These are phyloP conservation scores for Ogataea nonfermentans DNA, from an alignment of 805 yeast species.

Conservation along the genomic window DNA sequence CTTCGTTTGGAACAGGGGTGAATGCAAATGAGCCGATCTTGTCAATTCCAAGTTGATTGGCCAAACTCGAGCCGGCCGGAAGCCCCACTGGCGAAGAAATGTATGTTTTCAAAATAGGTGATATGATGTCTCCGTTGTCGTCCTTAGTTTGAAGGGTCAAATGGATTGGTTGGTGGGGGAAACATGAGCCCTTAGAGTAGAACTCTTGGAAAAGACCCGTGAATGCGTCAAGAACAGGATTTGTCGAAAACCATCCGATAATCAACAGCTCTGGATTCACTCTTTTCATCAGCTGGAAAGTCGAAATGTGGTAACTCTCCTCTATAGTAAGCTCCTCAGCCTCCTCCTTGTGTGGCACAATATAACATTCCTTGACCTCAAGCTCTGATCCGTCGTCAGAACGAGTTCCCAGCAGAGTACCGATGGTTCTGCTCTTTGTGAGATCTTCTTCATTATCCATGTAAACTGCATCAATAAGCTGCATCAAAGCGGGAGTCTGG, in stretches of 20 bases:
- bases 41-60: slow-evolving; percentile 37
- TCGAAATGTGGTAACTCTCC: slow-evolving; percentile 68
- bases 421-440: slow-evolving; percentile 64
- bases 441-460: slow-evolving; percentile 43
- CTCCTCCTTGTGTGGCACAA: slow-evolving; percentile 76
- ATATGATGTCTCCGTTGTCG: slow-evolving; percentile 43
- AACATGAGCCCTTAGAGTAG: slow-evolving; percentile 69
- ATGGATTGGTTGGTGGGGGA: slow-evolving; percentile 76
- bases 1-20: slow-evolving; percentile 69
- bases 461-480: slow-evolving; percentile 68
- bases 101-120: slow-evolving; percentile 65
- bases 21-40: slow-evolving; percentile 57
- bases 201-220: slow-evolving; percentile 80
- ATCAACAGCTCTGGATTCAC: slow-evolving; percentile 77
- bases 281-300: slow-evolving; percentile 69
- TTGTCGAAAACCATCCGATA: slow-evolving; percentile 80
- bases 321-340: slow-evolving; percentile 77
- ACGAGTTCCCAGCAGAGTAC: slow-evolving; percentile 77
- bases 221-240: slow-evolving; percentile 60
- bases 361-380: slow-evolving; percentile 71
- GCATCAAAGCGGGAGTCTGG: slow-evolving; percentile 71
- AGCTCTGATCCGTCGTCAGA: slow-evolving; percentile 80
- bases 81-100: slow-evolving; percentile 72
- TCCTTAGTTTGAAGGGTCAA: slow-evolving; percentile 64
- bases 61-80: slow-evolving; percentile 39